These are phyloP conservation scores for Heterobasidion parviporum DNA, from an alignment of 1,284 basidiomycete genomes.

Conservation along the genomic window DNA sequence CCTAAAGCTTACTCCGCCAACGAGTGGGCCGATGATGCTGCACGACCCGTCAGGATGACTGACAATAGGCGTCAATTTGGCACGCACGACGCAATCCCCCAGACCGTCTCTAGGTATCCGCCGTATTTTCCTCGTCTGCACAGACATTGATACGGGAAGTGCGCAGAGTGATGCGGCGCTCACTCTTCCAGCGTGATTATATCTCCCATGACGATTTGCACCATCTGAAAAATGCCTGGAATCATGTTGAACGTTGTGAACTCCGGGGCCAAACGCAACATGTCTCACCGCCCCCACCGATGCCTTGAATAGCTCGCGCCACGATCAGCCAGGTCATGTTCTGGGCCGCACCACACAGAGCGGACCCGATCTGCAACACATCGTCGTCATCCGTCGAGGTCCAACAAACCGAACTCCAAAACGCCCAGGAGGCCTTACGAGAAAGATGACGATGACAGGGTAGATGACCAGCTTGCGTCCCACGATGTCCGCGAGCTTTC, in stretches of 20 bases:
- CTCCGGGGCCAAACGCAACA: not conserved
- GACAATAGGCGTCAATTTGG: constrained; percentile 25
- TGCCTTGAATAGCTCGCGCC: constrained; percentile 73
- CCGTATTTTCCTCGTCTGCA: constrained; percentile 66
- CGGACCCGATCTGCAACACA: constrained; percentile 55
- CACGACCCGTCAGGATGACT: not conserved
- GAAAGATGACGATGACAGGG: not conserved
- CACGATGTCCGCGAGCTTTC: constrained; percentile 63
- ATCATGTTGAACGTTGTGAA: too few relatives aligned
- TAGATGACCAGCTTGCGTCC: constrained; percentile 13
- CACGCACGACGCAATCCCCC: constrained; percentile 62
- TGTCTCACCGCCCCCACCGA: constrained; percentile 61
- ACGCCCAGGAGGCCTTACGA: constrained; percentile 43
- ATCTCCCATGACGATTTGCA: constrained; percentile 71
- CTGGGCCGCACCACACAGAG: constrained; percentile 77
- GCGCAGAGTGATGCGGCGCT: constrained; percentile 16
- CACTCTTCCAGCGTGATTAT: constrained; percentile 72
- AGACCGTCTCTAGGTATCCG: constrained; percentile 69
- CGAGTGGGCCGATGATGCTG: constrained; percentile 69
- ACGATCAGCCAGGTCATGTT: constrained; percentile 68
- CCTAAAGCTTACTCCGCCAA: constrained; percentile 42
- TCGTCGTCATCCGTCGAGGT: constrained; percentile 34
- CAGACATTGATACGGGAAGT: not conserved
- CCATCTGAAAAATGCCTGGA: constrained; percentile 43
- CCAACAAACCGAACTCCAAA: constrained; percentile 42